phyloP scores from a whole-genome alignment of 2,329 filamentous ascomycete species.

The Calonectria honghensis region DNA sequence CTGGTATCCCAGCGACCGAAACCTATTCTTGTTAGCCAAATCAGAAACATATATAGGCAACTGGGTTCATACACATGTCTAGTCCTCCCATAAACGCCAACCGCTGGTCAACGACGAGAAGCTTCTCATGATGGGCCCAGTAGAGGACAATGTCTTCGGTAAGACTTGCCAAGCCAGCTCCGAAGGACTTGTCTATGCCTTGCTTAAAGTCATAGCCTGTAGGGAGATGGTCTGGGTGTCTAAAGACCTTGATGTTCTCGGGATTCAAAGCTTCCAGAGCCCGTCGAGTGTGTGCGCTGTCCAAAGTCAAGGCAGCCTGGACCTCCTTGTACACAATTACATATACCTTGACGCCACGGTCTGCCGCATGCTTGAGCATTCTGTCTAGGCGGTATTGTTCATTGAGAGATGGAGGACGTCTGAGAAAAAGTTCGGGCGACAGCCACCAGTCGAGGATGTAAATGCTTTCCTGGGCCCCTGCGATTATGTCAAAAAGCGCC shows the following conservation, averaged over 20 bases:
- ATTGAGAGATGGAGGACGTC: slow-evolving; percentile 87
- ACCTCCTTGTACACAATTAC: slow-evolving; percentile 97
- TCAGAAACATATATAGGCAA: background rate
- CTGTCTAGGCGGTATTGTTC: slow-evolving; percentile 89
- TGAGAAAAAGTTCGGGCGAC: slow-evolving; percentile 90
- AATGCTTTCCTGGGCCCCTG: slow-evolving; percentile 83
- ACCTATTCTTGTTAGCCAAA: slow-evolving; percentile 63
- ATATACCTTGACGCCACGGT: slow-evolving; percentile 88
- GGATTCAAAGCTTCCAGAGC: slow-evolving; percentile 84
- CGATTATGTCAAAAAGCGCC: slow-evolving; percentile 19
- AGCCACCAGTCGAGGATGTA: slow-evolving; percentile 96
- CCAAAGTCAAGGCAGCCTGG: slow-evolving; percentile 82
- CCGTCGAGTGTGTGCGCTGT: slow-evolving; percentile 84
- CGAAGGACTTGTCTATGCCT: slow-evolving; percentile 79
- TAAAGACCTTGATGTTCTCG: slow-evolving; percentile 93
- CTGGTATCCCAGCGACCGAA: slow-evolving; percentile 94
- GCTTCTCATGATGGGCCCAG: slow-evolving; percentile 96
- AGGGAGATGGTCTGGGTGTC: slow-evolving; percentile 91
- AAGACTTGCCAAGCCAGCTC: slow-evolving; percentile 53
- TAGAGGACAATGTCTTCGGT: slow-evolving; percentile 88
- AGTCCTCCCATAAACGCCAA: slow-evolving; percentile 94
- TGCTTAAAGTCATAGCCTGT: slow-evolving; percentile 81
- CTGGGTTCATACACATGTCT: slow-evolving; percentile 78
- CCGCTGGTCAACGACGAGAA: slow-evolving; percentile 86
- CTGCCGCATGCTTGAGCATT: slow-evolving; percentile 87